Evolutionary conservation across 306 rosid species (phyloP).

Genomic region (Albizia julibrissin): DNA sequence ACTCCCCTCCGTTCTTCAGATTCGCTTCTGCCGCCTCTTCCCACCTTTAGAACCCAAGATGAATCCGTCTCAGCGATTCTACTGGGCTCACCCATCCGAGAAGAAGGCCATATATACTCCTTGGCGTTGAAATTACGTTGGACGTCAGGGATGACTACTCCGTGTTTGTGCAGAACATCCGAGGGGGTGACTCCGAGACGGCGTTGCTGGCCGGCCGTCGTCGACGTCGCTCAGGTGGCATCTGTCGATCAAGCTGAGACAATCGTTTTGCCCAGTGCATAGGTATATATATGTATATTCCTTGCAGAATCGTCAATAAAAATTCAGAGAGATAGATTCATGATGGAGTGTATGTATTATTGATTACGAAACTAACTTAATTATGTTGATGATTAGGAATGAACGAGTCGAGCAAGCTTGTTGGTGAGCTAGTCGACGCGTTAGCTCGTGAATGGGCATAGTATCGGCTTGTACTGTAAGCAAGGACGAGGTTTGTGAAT

Average conservation of each 20-base stretch:
- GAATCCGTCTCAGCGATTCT: constrained; percentile 38
- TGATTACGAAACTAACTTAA: background rate
- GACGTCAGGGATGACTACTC: constrained; percentile 67
- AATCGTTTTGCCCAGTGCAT: constrained; percentile 70
- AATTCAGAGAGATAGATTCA: background rate
- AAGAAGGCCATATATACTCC: constrained; percentile 91
- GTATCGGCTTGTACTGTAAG: constrained; percentile 51
- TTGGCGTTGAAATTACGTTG: constrained; percentile 83
- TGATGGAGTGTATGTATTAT: background rate
- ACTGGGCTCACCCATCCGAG: constrained; percentile 76
- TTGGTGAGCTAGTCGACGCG: constrained; percentile 71
- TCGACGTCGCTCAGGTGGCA: constrained; percentile 48
- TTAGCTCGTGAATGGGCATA: constrained; percentile 72
- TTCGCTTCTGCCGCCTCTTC: background rate
- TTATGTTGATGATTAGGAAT: constrained; percentile 43
- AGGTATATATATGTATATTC: constrained; percentile 39
- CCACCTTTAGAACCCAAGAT: background rate
- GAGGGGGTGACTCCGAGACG: constrained; percentile 71
- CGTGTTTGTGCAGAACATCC: constrained; percentile 65
- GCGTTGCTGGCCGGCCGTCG: constrained; percentile 46
- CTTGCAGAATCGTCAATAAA: background rate
- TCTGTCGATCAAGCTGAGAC: constrained; percentile 47
- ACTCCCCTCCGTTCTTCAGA: too few relatives aligned
- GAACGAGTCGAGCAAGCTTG: constrained; percentile 70
- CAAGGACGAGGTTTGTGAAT: constrained; percentile 61